Base-by-base conservation (phyloP, 169 alveolate species). In the Cryptosporidium ubiquitum region DNA sequence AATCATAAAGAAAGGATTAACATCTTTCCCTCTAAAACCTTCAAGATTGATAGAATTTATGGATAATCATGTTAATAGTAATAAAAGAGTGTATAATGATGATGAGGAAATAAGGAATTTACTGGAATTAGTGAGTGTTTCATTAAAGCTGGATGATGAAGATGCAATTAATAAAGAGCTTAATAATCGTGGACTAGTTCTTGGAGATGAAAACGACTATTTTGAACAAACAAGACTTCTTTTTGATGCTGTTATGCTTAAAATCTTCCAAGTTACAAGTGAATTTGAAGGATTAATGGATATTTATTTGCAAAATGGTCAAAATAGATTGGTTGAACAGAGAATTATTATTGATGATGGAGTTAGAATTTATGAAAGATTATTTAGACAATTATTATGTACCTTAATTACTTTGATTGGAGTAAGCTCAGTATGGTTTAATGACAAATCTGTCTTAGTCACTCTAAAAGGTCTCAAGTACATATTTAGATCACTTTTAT, bases 401-500 rank as follows among this genome's bases (percentile, higher is more conserved):
- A 79, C 89, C 5, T 40, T 79, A 18, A 61, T 64, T 2, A 79
- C 89, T 29, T 33, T 79, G 40, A 23, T 79, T 10, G 89, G 89
- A 7, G 89, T 79, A 7, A 79, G 66, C 49, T 79, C 89, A 4
- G 55, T 29, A 3, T 79, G 89, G 89, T 79, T 79, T 66, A 40
- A 60, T 10, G 35, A 64, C 16, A 79, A 79, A 47, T 64, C 89
- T 7, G 39, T 26, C 0, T 10, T 57, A n/a, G 55, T 79, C 9
- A 58, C 51, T 31, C 12, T 40, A n/a, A 79, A 79, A 26, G 58
- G 79, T 42, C 40, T 79, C n/a, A 35, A 61, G 26, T 42, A 61
- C 14, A 42, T 79, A 20, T 79, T 79, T 40, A 60, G 69, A 33
- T 79, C 89, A 20, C 39, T 79, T 4, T 26, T 12, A 16, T 26